Base-by-base conservation (phyloP, 2,329 filamentous ascomycete genomes). In the Orbilia ellipsospora region DNA sequence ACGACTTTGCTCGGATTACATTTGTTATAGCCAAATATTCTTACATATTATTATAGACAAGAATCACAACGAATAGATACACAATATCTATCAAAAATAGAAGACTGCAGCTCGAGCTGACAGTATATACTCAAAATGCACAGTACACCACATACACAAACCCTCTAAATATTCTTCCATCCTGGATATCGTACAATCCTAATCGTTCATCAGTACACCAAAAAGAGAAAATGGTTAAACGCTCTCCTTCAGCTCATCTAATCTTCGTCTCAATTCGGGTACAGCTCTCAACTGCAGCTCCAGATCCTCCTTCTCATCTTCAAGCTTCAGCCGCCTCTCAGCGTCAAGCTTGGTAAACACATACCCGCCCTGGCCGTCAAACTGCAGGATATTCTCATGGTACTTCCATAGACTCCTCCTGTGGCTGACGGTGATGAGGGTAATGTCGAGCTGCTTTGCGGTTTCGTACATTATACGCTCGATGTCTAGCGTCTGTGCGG, bases 381-480 rank as follows among this genome's bases (percentile, higher is more conserved):
- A 99, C 83, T 99, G 95, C 81, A 99, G 83, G 75, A 99, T 98
- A 83, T 90, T 91, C 78, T 89, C 91, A 82, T 99, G 95, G 82
- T 99, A 98, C 82, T 95, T 94, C 95, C 95, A 99, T 79, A 99
- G 83, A 83, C 92, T 96, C 77, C 93, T 86, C 7, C 95, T 86
- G 82, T 99, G 95, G 78, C 90, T 93, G 23, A 99, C 95, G 0
- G 95, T 99, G 92, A 99, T 97, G 77, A 99, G 87, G 0, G 95
- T 98, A 80, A 97, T 95, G 2, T 92, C 93, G 16, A 97, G 84
- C 16, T 88, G 86, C 86, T 99, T 98, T 60, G 95, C 95, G 66
- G 93, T 94, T 79, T 97, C 94, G 82, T 99, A 99, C 93, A 99
- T 98, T 81, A 93, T 87, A 81, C 93, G 91, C 81, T 99, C 95